Base-by-base conservation (phyloP, 139 green algal species). In the Mychonastes homosphaera region DNA sequence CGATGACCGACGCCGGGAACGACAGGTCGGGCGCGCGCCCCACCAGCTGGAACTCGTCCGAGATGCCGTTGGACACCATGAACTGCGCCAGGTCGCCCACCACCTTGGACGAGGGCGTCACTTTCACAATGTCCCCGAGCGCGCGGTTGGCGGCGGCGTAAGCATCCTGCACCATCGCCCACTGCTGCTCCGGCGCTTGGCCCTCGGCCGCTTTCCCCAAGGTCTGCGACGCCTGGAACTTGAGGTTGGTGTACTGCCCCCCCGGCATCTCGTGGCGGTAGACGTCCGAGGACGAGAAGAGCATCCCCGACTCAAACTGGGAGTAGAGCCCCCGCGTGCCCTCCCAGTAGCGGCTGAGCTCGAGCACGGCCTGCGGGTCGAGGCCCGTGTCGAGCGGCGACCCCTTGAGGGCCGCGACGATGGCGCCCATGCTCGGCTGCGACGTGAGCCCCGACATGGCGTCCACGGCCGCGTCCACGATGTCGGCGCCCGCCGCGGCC, bases 221-320 rank as follows among this genome's bases (percentile, higher is more conserved):
- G 23, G 51, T 38, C 28, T 18, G n/a, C 16, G 52, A 30, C 35
- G 39, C 70, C 71, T 92, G 84, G 73, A 94, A 92, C 66, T 92
- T 92, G 44, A 94, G 70, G 77, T 94, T 94, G 62, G 86, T 91
- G 76, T 91, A 94, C 70, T 94, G 39, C 70, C 87, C 76, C 23
- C 89, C 89, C 10, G 89, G 89, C 87, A 97, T 97, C 71, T 96
- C 87, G 71, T 97, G 89, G 46, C 79, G 54, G 75, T 95, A 97
- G 46, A 97, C 88, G 53, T 95, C 87, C 29, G 52, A 66, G 65
- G 58, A 75, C 67, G 60, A 68, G 48, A 61, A 67, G 35, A 44
- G 53, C 58, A 89, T 70, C 71, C 82, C 83, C 40, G 64, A 83
- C 78, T 97, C 89, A 55, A 91, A 97, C 13, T 82, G 88, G n/a